Conservation (phyloP, 257 asterid genomes). For the Ilex asprella region DNA sequence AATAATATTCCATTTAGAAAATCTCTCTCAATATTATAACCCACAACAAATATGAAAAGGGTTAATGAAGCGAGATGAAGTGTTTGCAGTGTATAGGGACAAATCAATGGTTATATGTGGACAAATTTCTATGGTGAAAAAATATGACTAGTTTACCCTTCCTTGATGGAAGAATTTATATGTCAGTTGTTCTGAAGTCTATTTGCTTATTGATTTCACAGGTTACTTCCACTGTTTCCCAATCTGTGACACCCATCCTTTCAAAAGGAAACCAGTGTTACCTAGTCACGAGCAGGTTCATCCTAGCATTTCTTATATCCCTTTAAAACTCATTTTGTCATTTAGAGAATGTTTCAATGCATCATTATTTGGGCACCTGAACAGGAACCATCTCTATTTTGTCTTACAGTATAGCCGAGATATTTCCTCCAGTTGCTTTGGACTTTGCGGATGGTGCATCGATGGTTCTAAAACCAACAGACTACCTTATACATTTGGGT, state of each 20-base stretch:
- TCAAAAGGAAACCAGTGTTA: constrained; percentile 64
- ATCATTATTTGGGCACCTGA: too few species aligned
- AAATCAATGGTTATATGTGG: too few species aligned
- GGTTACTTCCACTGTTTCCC: constrained; percentile 63
- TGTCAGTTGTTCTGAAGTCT: not conserved
- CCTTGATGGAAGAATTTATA: too few species aligned
- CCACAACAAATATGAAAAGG: too few species aligned
- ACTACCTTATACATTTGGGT: constrained; percentile 64
- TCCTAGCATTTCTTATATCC: not conserved
- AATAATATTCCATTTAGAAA: too few species aligned
- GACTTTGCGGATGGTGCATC: constrained; percentile 76
- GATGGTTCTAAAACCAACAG: constrained; percentile 57
- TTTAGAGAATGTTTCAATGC: too few species aligned
- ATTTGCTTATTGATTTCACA: constrained; percentile 24
- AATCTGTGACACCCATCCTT: constrained; percentile 39
- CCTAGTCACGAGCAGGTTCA: constrained; percentile 48
- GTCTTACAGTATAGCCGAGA: constrained; percentile 49
- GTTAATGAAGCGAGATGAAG: too few species aligned
- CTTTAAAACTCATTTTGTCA: not conserved
- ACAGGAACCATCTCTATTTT: constrained; percentile 15
- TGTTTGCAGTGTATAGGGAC: too few species aligned
- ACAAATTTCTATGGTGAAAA: too few species aligned
- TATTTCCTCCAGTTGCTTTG: constrained; percentile 63
- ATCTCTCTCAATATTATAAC: too few species aligned
- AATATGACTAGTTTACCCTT: too few species aligned